A percentile compares a stretch with the other conserved stretches of the same genome.
Conservation (phyloP, 768 basidiomycete genomes). For the Gautieria morchelliformis region DNA sequence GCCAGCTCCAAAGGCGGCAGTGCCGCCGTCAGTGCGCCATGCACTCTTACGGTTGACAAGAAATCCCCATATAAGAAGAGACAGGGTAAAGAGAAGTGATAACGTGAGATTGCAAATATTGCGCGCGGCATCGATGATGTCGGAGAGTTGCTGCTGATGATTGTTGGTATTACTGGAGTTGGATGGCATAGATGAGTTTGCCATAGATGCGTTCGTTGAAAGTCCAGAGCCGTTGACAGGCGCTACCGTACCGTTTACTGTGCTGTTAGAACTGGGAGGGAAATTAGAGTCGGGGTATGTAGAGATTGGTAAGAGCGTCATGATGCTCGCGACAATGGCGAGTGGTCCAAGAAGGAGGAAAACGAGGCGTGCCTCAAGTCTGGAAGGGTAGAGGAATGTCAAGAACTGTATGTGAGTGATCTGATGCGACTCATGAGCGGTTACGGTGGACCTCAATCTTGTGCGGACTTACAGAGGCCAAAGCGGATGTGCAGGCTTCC, state of each 20-base stretch:
- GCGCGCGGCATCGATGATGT: conserved; percentile 63
- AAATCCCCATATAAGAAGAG: conserved; percentile 89
- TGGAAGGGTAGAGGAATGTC: conserved; percentile 88
- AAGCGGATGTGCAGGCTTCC: conserved; percentile 73
- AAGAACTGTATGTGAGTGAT: conserved; percentile 97
- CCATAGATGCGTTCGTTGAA: neutral
- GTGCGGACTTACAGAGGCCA: conserved; percentile 63
- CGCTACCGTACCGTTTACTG: neutral
- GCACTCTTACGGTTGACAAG: conserved; percentile 83
- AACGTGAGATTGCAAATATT: conserved; percentile 96
- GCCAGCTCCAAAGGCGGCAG: conserved; percentile 83
- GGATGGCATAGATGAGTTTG: neutral
- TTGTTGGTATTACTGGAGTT: neutral
- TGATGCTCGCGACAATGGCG: conserved; percentile 71
- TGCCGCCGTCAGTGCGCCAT: conserved; percentile 96
- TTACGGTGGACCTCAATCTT: neutral
- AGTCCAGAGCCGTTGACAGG: too few relatives aligned
- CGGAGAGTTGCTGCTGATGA: conserved; percentile 28
- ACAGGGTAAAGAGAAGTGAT: conserved; percentile 85
- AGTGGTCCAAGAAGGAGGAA: conserved; percentile 81
- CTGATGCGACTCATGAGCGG: conserved; percentile 27
- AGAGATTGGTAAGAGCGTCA: conserved; percentile 72
- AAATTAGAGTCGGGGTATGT: conserved; percentile 11
- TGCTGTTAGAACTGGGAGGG: neutral
- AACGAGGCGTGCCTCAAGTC: conserved; percentile 79